Base-by-base conservation (phyloP, 345 rosid species). In the Cochlearia excelsa region DNA sequence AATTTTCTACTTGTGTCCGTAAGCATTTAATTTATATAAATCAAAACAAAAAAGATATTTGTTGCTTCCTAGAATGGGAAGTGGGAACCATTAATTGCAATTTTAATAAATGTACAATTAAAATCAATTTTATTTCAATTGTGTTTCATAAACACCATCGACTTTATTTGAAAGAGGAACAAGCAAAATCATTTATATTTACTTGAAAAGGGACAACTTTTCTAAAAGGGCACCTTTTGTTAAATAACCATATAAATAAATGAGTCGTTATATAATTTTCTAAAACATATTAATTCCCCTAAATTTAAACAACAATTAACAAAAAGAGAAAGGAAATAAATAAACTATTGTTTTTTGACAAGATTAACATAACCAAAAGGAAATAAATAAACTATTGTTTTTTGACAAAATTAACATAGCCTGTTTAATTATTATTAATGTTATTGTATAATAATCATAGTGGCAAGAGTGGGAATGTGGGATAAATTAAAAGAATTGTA, bases 41-140 rank as follows among this genome's bases (percentile, higher is more conserved):
- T 48, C 73, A 61, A 61, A 61, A 54, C 73, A 55, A 69, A 69
- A 69, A 69, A 6, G 60, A 54, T 26, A 11, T 23, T 48, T 54
- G 63, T 69, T 61, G 68, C 73, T 30, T 69, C 73, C 73, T 61
- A 48, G 46, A 69, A 47, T 69, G 57, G 63, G 56, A 30, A 46
- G 67, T 68, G 56, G 55, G 73, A 69, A 48, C 68, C 46, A 63
- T 40, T 49, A 16, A 16, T 62, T 69, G 51, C 57, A 26, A 61
- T 68, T 55, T 31, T 47, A 34, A 49, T 61, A 46, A 48, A 48
- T 69, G 46, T 42, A 16, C 23, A 16, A 16, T 34, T 26, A 0
- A n/a, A 23, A 6, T 40, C n/a, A 7, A 9, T 26, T 26, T 41
- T 40, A 3, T 40, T 50, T 16, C 9, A 31, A 54, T 52, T 52